phyloP scores from a whole-genome alignment of 2,329 filamentous ascomycete species.

The Neoascochyta sp. region DNA sequence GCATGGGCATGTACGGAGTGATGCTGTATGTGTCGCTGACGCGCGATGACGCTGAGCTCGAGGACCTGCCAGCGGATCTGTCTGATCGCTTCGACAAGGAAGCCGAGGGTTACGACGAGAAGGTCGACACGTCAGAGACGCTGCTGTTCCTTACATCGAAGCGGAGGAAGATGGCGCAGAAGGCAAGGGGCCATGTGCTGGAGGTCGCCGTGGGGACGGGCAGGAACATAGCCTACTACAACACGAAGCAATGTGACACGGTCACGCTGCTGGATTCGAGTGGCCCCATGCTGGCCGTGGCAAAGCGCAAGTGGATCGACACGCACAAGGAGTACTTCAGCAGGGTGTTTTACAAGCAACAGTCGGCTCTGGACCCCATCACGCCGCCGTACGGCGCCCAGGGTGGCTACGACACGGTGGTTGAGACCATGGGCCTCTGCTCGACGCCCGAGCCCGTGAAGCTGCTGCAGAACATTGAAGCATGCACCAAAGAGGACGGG shows the following conservation, averaged over 20 bases:
- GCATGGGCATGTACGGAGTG: slow-evolving; percentile 40
- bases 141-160: slow-evolving; percentile 41
- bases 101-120: slow-evolving; percentile 47
- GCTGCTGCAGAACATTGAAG: slow-evolving; percentile 45
- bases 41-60: slow-evolving; percentile 16
- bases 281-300: slow-evolving; percentile 47
- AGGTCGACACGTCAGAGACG: slow-evolving; percentile 45
- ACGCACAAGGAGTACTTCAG: slow-evolving; percentile 39
- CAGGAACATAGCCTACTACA: slow-evolving; percentile 47
- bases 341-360: slow-evolving; percentile 42
- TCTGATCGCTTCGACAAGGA: slow-evolving; percentile 45
- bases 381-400: slow-evolving; percentile 40
- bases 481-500: slow-evolving; percentile 42
- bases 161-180: slow-evolving; percentile 40
- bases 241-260: slow-evolving; percentile 39
- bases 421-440: slow-evolving; percentile 53
- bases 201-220: slow-evolving; percentile 51
- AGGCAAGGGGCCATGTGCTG: slow-evolving; percentile 46
- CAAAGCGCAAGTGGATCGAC: slow-evolving; percentile 48
- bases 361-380: slow-evolving; percentile 44
- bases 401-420: slow-evolving; percentile 47
- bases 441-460: slow-evolving; percentile 45
- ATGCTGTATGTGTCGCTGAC: slow-evolving; percentile 36
- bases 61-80: slow-evolving; percentile 40
- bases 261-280: slow-evolving; percentile 49